These are phyloP conservation scores for Dictyostelium intermedium DNA, from an alignment of 78 protist species.

Conservation along the genomic window DNA sequence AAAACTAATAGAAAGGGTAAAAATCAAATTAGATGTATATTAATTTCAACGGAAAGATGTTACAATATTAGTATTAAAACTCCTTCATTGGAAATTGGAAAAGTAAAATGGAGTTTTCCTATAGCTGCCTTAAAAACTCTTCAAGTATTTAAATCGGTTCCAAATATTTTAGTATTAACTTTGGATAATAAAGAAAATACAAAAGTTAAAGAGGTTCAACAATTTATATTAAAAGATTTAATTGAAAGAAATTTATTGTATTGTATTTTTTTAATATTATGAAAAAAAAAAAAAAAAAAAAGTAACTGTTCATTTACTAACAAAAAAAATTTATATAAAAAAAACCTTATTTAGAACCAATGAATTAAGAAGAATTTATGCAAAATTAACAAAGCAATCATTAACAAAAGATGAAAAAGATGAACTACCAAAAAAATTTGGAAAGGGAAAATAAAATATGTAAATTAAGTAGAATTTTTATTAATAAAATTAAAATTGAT, in stretches of 20 bases:
- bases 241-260: conserved; percentile 64
- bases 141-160: background rate
- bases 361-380: conserved; percentile 62
- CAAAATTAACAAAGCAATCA: conserved; percentile 19
- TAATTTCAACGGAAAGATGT: conserved; percentile 57
- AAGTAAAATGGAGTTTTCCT: conserved; percentile 66
- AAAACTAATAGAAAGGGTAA: conserved; percentile 68
- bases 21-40: conserved; percentile 64
- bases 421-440: conserved; percentile 7
- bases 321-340: background rate
- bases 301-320: background rate
- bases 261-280: background rate
- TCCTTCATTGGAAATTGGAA: conserved; percentile 53
- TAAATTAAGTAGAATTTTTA: too few relatives aligned
- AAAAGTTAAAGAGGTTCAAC: conserved; percentile 65
- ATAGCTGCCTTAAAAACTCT: conserved; percentile 4
- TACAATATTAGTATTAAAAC: conserved; percentile 56
- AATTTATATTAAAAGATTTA: conserved; percentile 59
- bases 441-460: background rate
- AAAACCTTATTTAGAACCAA: background rate
- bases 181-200: conserved; percentile 62
- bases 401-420: conserved; percentile 70
- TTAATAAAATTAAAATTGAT: too few relatives aligned
- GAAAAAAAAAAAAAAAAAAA: background rate
- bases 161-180: conserved; percentile 25